Percentiles rank a stretch among this genome's conserved stretches.
Evolutionary conservation across 495 filamentous ascomycete species (phyloP).

Genomic region (Xylaria venustula): DNA sequence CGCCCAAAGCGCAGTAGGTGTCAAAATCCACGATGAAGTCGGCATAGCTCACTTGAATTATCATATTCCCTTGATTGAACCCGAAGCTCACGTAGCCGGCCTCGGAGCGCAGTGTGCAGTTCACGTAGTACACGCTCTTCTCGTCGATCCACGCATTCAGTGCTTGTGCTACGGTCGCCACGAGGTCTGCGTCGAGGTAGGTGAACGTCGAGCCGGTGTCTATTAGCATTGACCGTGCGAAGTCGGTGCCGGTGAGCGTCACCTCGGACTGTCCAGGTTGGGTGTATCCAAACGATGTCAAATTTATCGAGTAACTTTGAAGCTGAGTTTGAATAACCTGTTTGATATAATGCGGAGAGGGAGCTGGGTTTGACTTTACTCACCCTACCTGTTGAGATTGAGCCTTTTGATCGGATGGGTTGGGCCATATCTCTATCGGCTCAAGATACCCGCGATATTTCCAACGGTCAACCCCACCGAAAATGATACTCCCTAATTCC

Average conservation of each 20-base stretch:
- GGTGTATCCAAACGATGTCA: slow-evolving; percentile 41
- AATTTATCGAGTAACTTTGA: slow-evolving; percentile 41
- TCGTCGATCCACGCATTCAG: slow-evolving; percentile 35
- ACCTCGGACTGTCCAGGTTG: slow-evolving; percentile 25
- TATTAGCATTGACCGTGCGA: slow-evolving; percentile 37
- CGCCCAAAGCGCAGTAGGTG: slow-evolving; percentile 39
- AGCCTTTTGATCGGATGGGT: slow-evolving; percentile 36
- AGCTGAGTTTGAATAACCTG: no score
- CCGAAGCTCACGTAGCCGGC: slow-evolving; percentile 44
- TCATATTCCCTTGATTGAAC: slow-evolving; percentile 41
- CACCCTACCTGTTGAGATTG: slow-evolving; percentile 34
- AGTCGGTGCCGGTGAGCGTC: slow-evolving; percentile 31
- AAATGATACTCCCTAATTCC: slow-evolving; percentile 30
- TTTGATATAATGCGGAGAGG: no score
- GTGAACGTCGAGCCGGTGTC: slow-evolving; percentile 44
- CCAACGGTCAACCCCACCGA: slow-evolving; percentile 43
- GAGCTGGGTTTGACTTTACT: background rate
- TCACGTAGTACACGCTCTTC: slow-evolving; percentile 37
- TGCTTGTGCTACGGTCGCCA: slow-evolving; percentile 33
- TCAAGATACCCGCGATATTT: slow-evolving; percentile 43
- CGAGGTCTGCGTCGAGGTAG: slow-evolving; percentile 39
- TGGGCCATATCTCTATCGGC: slow-evolving; percentile 42
- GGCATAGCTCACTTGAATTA: slow-evolving; percentile 42
- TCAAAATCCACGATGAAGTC: slow-evolving; percentile 44
- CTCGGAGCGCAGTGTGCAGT: slow-evolving; percentile 32